Conservation (phyloP, 1,139 yeast genomes). For the Geotrichum candidum region DNA sequence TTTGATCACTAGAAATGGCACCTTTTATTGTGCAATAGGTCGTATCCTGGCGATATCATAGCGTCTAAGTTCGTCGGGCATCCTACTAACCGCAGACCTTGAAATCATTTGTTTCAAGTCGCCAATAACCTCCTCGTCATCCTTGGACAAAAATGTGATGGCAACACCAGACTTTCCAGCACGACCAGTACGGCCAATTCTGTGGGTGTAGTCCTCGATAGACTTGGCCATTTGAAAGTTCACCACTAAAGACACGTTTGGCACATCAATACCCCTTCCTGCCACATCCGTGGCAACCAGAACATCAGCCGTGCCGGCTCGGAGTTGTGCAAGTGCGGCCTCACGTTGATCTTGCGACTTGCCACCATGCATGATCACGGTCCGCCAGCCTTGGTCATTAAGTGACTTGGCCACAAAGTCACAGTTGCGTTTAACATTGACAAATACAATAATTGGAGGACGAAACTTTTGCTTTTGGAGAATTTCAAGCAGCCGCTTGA, state of each 20-base stretch:
- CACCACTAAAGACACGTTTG: slow-evolving; percentile 74
- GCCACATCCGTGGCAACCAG: slow-evolving; percentile 94
- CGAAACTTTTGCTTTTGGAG: slow-evolving; percentile 34
- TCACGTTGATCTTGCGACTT: slow-evolving; percentile 86
- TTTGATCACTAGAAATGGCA: neutral
- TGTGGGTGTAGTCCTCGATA: slow-evolving; percentile 81
- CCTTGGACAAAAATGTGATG: slow-evolving; percentile 57
- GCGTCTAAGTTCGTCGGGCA: slow-evolving; percentile 49
- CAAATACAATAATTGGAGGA: slow-evolving; percentile 69
- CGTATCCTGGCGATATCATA: slow-evolving; percentile 23
- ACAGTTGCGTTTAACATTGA: slow-evolving; percentile 67
- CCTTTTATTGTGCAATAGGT: slow-evolving; percentile 9
- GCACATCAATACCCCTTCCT: slow-evolving; percentile 91
- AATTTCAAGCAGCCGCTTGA: slow-evolving; percentile 36
- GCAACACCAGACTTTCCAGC: slow-evolving; percentile 81
- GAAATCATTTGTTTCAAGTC: slow-evolving; percentile 49
- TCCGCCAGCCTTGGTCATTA: slow-evolving; percentile 41
- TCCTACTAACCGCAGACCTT: slow-evolving; percentile 43
- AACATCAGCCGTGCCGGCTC: slow-evolving; percentile 54
- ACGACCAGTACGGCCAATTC: slow-evolving; percentile 95
- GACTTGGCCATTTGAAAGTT: slow-evolving; percentile 77
- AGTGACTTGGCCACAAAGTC: slow-evolving; percentile 57
- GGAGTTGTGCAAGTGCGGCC: slow-evolving; percentile 59
- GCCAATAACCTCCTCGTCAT: slow-evolving; percentile 49
- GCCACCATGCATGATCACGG: slow-evolving; percentile 76